Evolutionary conservation across 2,329 filamentous ascomycete species (phyloP).

Genomic region (Exophiala mesophila): DNA sequence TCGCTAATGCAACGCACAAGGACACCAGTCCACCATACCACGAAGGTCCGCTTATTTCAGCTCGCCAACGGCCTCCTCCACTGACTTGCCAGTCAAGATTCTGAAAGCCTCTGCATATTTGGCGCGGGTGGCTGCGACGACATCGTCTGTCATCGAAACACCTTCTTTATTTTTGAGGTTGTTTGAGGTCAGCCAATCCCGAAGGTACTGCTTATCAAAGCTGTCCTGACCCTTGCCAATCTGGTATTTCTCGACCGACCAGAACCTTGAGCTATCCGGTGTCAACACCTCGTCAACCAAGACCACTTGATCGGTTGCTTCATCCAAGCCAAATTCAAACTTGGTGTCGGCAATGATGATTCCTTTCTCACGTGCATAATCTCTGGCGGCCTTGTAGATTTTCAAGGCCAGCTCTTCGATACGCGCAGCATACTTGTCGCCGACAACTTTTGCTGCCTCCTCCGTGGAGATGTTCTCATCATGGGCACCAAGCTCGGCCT

Average conservation of each 20-base stretch:
- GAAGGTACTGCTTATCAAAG: constrained; percentile 81
- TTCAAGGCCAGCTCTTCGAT: constrained; percentile 62
- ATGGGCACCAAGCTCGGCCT: constrained; percentile 72
- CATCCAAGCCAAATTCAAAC: constrained; percentile 69
- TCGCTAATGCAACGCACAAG: no score
- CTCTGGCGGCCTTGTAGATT: constrained; percentile 59
- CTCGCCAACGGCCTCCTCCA: constrained; percentile 19
- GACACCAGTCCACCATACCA: neutral
- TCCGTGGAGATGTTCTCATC: constrained; percentile 81
- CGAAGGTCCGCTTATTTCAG: constrained; percentile 11
- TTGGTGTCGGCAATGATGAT: constrained; percentile 76
- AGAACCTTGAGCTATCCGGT: constrained; percentile 80
- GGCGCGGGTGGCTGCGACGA: constrained; percentile 62
- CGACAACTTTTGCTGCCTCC: constrained; percentile 58
- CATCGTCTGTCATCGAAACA: constrained; percentile 66
- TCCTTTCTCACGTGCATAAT: constrained; percentile 60
- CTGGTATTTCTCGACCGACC: constrained; percentile 68
- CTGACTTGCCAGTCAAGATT: constrained; percentile 57
- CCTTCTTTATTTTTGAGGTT: constrained; percentile 71
- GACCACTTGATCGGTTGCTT: constrained; percentile 61
- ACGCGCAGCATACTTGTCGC: constrained; percentile 57
- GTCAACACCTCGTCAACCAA: constrained; percentile 82
- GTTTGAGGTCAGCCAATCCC: constrained; percentile 72
- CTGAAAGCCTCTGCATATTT: constrained; percentile 75
- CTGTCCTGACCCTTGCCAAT: constrained; percentile 71